phyloP scores from a whole-genome alignment of 768 basidiomycete genomes.

The Rhizopogon vesiculosus region DNA sequence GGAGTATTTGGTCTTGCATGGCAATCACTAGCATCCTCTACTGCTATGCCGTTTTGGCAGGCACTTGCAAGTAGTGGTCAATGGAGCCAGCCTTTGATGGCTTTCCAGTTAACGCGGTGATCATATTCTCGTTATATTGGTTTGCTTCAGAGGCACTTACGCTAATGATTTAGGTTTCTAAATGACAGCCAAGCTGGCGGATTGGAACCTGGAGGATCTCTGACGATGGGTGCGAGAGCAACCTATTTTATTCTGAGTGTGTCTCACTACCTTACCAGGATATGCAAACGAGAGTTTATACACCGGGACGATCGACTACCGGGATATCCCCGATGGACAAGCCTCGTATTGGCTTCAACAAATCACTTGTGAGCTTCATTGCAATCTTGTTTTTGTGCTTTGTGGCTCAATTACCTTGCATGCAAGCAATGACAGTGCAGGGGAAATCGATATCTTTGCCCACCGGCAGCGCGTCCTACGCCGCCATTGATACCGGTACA shows the following conservation, averaged over 20 bases:
- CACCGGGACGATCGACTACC: slow-evolving; percentile 45
- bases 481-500: slow-evolving; percentile 57
- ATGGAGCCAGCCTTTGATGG: slow-evolving; percentile 50
- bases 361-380: slow-evolving; percentile 17
- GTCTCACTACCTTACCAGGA: slow-evolving; percentile 34
- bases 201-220: slow-evolving; percentile 67
- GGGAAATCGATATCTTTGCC: slow-evolving; percentile 24
- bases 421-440: slow-evolving; percentile 32
- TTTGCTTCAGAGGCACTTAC: neutral
- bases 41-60: slow-evolving; percentile 65
- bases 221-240: slow-evolving; percentile 52
- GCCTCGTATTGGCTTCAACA: slow-evolving; percentile 46
- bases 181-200: slow-evolving; percentile 35
- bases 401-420: neutral
- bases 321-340: slow-evolving; percentile 33
- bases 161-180: slow-evolving; percentile 33
- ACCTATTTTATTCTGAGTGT: slow-evolving; percentile 5
- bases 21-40: slow-evolving; percentile 49
- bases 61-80: slow-evolving; percentile 38
- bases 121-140: neutral
- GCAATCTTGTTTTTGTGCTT: neutral
- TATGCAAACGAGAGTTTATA: slow-evolving; percentile 49
- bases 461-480: slow-evolving; percentile 31
- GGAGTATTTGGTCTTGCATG: slow-evolving; percentile 79
- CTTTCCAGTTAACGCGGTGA: slow-evolving; percentile 59